Evolutionary conservation across 2,329 filamentous ascomycete species (phyloP).

Genomic region (Phialophora chinensis): DNA sequence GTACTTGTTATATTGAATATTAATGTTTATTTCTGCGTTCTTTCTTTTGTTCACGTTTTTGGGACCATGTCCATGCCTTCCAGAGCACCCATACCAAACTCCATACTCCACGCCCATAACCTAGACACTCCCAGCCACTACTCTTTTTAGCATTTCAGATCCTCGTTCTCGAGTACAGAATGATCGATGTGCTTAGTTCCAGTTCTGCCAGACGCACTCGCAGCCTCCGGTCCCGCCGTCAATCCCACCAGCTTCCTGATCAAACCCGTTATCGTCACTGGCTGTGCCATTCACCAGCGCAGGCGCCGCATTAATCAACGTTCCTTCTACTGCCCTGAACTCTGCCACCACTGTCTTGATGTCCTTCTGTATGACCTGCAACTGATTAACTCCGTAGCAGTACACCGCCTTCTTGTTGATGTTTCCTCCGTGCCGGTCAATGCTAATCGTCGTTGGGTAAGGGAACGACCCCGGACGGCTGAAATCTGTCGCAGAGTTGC

Average conservation of each 20-base stretch:
- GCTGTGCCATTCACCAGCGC: slow-evolving; percentile 49
- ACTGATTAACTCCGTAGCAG: slow-evolving; percentile 62
- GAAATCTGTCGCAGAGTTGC: slow-evolving; percentile 53
- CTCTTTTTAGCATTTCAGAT: neutral
- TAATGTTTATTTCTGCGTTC: neutral
- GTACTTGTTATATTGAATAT: neutral
- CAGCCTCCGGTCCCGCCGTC: slow-evolving; percentile 67
- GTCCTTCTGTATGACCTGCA: slow-evolving; percentile 53
- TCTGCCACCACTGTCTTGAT: slow-evolving; percentile 59
- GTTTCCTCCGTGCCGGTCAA: slow-evolving; percentile 66
- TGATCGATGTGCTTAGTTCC: slow-evolving; percentile 27
- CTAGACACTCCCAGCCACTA: neutral
- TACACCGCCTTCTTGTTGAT: slow-evolving; percentile 62
- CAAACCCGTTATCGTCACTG: slow-evolving; percentile 23
- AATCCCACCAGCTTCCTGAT: slow-evolving; percentile 53
- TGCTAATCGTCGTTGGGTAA: slow-evolving; percentile 64
- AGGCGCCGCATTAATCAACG: slow-evolving; percentile 57
- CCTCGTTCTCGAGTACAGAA: neutral
- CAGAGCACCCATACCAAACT: neutral
- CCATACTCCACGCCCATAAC: neutral
- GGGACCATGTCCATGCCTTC: neutral
- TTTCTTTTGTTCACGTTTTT: neutral
- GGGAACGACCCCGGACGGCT: slow-evolving; percentile 64
- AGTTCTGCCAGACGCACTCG: slow-evolving; percentile 66
- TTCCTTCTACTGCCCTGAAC: slow-evolving; percentile 57